These are phyloP conservation scores for Holtermannia corniformis DNA, from an alignment of 768 basidiomycete genomes.

Conservation along the genomic window DNA sequence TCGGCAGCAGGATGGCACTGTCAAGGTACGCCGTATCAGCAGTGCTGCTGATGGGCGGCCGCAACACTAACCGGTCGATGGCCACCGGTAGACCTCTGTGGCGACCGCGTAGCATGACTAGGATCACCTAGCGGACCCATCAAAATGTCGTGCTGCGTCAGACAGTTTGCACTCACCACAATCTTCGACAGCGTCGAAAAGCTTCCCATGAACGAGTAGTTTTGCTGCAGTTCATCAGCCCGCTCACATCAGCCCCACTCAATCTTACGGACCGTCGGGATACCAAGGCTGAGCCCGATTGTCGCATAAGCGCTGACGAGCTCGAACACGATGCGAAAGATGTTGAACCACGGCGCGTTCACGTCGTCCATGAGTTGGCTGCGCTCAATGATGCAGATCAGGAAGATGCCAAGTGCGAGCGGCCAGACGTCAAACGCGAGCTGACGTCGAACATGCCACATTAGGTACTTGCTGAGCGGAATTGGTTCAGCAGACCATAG, in stretches of 20 bases:
- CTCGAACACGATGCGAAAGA: slow-evolving; percentile 36
- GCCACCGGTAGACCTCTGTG: slow-evolving; percentile 34
- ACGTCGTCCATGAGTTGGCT: slow-evolving; percentile 21
- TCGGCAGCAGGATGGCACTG: slow-evolving; percentile 27
- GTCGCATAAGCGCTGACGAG: slow-evolving; percentile 32
- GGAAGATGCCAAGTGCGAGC: slow-evolving; percentile 23
- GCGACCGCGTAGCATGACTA: slow-evolving; percentile 29
- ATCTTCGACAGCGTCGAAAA: slow-evolving; percentile 28
- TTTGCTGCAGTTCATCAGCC: slow-evolving; percentile 6
- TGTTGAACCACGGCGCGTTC: slow-evolving; percentile 21
- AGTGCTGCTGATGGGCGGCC: background rate
- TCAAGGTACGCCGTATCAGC: no score
- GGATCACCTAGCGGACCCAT: slow-evolving; percentile 9
- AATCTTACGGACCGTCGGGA: slow-evolving; percentile 14
- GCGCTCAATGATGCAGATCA: slow-evolving; percentile 30
- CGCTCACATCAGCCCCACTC: background rate
- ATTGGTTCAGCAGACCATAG: background rate
- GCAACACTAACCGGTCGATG: slow-evolving; percentile 17
- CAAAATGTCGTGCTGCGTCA: background rate
- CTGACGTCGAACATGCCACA: slow-evolving; percentile 21
- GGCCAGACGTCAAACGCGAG: slow-evolving; percentile 40
- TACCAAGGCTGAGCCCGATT: slow-evolving; percentile 31
- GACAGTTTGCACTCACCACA: slow-evolving; percentile 18
- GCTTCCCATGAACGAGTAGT: slow-evolving; percentile 27
- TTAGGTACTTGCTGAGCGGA: slow-evolving; percentile 24